Percentiles rank a stretch among this genome's conserved stretches.
phyloP scores from a whole-genome alignment of 371 early-diverging fungal genomes.

The Apophysomyces trapeziformis region DNA sequence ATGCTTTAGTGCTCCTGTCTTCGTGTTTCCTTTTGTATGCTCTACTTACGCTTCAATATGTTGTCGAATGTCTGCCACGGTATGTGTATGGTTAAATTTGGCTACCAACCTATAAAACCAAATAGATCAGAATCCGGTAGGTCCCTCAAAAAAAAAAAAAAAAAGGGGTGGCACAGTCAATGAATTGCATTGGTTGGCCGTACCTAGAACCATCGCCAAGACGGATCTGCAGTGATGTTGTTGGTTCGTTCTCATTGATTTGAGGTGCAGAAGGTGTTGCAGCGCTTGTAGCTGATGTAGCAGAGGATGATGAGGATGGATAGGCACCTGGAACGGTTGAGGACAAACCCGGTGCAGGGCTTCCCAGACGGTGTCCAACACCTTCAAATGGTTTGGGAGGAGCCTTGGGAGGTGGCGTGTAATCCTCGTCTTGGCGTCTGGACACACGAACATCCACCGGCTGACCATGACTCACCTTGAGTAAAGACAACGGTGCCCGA shows the following conservation, averaged over 20 bases:
- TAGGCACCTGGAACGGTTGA: slow-evolving; percentile 38
- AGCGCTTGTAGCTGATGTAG: neutral
- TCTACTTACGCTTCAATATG: slow-evolving; percentile 68
- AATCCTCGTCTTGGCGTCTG: slow-evolving; percentile 85
- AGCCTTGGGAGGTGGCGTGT: slow-evolving; percentile 80
- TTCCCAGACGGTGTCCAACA: slow-evolving; percentile 85
- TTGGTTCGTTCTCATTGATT: slow-evolving; percentile 78
- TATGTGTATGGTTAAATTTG: slow-evolving; percentile 90
- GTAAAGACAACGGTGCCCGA: slow-evolving; percentile 80
- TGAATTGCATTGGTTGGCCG: neutral
- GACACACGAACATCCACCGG: slow-evolving; percentile 90
- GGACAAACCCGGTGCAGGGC: slow-evolving; percentile 46
- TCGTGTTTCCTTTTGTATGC: neutral
- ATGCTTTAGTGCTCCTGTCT: neutral
- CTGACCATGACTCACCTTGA: slow-evolving; percentile 92
- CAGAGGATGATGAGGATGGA: slow-evolving; percentile 35
- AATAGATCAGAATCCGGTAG: neutral
- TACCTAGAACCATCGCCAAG: slow-evolving; percentile 87
- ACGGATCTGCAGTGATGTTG: slow-evolving; percentile 88
- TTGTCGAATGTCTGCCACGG: slow-evolving; percentile 80
- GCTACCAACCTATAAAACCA: slow-evolving; percentile 69
- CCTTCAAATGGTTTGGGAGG: slow-evolving; percentile 85
- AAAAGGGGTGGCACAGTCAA: no score
- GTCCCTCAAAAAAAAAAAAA: no score
- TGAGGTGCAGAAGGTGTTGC: slow-evolving; percentile 32